These are phyloP conservation scores for Isabelozyma rhagii DNA, from an alignment of 805 yeast genomes.

Conservation along the genomic window DNA sequence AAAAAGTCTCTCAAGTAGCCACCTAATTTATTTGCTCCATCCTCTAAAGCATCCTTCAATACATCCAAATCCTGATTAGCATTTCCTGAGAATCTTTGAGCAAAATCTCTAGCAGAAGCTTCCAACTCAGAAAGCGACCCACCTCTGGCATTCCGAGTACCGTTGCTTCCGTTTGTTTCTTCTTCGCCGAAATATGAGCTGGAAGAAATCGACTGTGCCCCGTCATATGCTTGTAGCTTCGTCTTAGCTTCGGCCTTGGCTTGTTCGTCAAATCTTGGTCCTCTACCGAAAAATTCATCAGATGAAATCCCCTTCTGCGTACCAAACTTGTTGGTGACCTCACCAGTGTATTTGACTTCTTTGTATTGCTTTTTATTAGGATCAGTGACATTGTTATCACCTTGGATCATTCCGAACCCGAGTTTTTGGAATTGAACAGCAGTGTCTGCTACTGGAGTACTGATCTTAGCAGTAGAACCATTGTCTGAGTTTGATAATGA, in stretches of 20 bases:
- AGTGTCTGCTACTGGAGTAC: constrained; percentile 40
- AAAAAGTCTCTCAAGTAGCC: constrained; percentile 84
- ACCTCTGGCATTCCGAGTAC: constrained; percentile 16
- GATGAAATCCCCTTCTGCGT: constrained; percentile 92
- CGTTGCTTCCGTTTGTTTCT: constrained; percentile 36
- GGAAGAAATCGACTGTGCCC: constrained; percentile 90
- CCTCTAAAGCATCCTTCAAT: constrained; percentile 87
- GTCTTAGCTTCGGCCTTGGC: constrained; percentile 76
- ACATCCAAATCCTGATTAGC: constrained; percentile 89
- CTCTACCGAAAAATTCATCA: constrained; percentile 91
- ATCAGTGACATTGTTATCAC: constrained; percentile 45
- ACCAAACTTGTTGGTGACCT: constrained; percentile 76
- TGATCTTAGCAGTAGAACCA: neutral
- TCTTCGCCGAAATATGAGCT: constrained; percentile 90
- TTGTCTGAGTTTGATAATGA: constrained; percentile 1
- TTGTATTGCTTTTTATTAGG: constrained; percentile 39
- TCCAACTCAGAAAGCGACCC: constrained; percentile 47
- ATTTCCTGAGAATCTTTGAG: constrained; percentile 65
- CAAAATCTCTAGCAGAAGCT: constrained; percentile 57
- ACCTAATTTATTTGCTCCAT: constrained; percentile 87
- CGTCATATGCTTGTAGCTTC: constrained; percentile 78
- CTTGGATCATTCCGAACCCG: constrained; percentile 86
- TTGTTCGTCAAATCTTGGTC: constrained; percentile 67
- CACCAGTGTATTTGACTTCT: constrained; percentile 68
- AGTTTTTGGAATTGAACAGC: constrained; percentile 75